A percentile compares a stretch with the other conserved stretches of the same genome.
phyloP scores from a whole-genome alignment of 1,284 basidiomycete species.

The Anthracocystis panici-leucophaei region DNA sequence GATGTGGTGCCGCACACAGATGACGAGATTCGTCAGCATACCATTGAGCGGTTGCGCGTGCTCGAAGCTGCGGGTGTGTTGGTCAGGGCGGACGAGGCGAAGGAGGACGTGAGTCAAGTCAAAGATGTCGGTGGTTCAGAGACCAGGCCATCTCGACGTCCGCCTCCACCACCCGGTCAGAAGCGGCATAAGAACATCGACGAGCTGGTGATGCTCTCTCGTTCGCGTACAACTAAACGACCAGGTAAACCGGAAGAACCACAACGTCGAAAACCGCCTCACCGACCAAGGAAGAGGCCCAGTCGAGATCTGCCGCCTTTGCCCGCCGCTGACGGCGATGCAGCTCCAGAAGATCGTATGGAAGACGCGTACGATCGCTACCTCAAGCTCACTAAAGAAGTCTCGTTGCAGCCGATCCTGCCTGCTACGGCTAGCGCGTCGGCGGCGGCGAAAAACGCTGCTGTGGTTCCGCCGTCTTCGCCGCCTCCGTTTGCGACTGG shows the following conservation, averaged over 20 bases:
- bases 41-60: slow-evolving; percentile 81
- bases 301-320: slow-evolving; percentile 52
- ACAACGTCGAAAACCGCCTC: slow-evolving; percentile 38
- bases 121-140: slow-evolving; percentile 2
- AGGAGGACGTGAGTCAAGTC: background rate
- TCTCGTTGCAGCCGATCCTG: slow-evolving; percentile 45
- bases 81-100: slow-evolving; percentile 72
- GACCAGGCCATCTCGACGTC: slow-evolving; percentile 28
- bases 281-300: slow-evolving; percentile 34
- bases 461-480: slow-evolving; percentile 13
- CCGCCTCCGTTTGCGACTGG: slow-evolving; percentile 22
- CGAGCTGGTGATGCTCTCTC: slow-evolving; percentile 48
- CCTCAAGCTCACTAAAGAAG: slow-evolving; percentile 72
- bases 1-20: slow-evolving; percentile 66
- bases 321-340: slow-evolving; percentile 3
- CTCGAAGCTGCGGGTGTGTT: slow-evolving; percentile 88
- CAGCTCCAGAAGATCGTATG: slow-evolving; percentile 70
- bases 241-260: slow-evolving; percentile 52
- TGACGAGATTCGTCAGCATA: slow-evolving; percentile 76
- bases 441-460: slow-evolving; percentile 9
- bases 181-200: slow-evolving; percentile 47
- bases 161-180: slow-evolving; percentile 47
- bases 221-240: slow-evolving; percentile 35
- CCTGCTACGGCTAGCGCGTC: slow-evolving; percentile 29
- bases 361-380: slow-evolving; percentile 91